Evolutionary conservation across 2,329 filamentous ascomycete species (phyloP).

Genomic region (Coniochaeta pulveracea): DNA sequence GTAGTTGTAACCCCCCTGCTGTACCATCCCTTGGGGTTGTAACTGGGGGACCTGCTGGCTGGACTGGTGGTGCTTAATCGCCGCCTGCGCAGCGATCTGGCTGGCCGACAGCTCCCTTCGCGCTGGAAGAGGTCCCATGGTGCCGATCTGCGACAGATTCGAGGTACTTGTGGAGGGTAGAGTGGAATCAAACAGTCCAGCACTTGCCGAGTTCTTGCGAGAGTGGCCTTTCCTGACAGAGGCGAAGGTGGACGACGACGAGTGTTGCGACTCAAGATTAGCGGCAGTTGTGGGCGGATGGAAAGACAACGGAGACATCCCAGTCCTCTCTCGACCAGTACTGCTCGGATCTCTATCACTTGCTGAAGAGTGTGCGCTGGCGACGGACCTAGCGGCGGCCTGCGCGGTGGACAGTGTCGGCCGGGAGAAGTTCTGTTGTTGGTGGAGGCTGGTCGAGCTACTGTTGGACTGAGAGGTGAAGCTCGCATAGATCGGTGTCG

Average conservation of each 20-base stretch:
- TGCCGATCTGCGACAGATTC: conserved; percentile 38
- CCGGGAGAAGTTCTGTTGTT: conserved; percentile 40
- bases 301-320: conserved; percentile 27
- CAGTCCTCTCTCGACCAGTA: conserved; percentile 17
- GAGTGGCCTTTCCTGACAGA: conserved; percentile 31
- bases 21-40: conserved; percentile 36
- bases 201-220: conserved; percentile 59
- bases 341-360: too few species aligned
- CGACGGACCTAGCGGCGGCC: conserved; percentile 14
- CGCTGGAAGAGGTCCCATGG: conserved; percentile 30
- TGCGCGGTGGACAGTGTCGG: conserved; percentile 24
- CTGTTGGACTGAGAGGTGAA: conserved; percentile 35
- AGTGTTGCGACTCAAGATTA: too few species aligned
- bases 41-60: conserved; percentile 24
- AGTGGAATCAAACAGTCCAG: conserved; percentile 66
- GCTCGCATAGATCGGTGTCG: conserved; percentile 35
- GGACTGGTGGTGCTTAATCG: conserved; percentile 40
- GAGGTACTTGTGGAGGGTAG: conserved; percentile 51
- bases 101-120: conserved; percentile 46
- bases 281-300: conserved; percentile 21
- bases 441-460: conserved; percentile 34
- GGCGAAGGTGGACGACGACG: conserved; percentile 22
- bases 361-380: conserved; percentile 16
- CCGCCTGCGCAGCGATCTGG: conserved; percentile 70
- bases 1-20: conserved; percentile 14